Evolutionary conservation across 2,329 filamentous ascomycete species (phyloP).

Genomic region (Harringtonia aguacate): DNA sequence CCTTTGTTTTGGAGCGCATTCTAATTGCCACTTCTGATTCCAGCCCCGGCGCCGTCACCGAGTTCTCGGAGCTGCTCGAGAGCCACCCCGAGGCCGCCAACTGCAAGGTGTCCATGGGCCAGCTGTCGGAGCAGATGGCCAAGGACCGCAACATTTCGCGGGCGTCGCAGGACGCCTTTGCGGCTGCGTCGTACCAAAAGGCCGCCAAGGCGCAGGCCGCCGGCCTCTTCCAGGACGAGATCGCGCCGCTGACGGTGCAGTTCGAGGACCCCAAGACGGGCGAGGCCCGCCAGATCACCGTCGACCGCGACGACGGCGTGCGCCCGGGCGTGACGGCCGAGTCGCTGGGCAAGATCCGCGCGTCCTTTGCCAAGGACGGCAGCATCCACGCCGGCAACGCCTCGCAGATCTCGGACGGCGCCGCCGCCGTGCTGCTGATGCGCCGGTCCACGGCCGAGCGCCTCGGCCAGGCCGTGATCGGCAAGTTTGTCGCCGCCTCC

Average conservation of each 20-base stretch:
- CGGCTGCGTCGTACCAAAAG: conserved; percentile 86
- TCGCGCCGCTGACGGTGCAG: conserved; percentile 75
- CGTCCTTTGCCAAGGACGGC: conserved; percentile 85
- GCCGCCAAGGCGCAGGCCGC: conserved; percentile 72
- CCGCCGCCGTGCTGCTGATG: conserved; percentile 92
- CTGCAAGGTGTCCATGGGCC: conserved; percentile 97
- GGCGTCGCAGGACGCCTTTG: conserved; percentile 78
- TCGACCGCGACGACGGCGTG: conserved; percentile 79
- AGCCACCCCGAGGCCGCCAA: conserved; percentile 72
- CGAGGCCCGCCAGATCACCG: conserved; percentile 72
- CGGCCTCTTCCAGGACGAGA: conserved; percentile 90
- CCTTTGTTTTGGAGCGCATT: background rate
- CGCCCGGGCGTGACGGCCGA: conserved; percentile 77
- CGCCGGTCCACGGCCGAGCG: conserved; percentile 81
- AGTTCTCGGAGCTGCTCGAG: conserved; percentile 87
- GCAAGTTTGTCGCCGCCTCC: conserved; percentile 81
- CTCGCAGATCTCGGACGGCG: conserved; percentile 89
- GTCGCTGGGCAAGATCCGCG: conserved; percentile 79
- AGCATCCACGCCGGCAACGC: conserved; percentile 91
- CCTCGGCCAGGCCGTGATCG: conserved; percentile 79
- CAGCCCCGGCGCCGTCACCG: conserved; percentile 72
- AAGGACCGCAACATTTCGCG: conserved; percentile 68
- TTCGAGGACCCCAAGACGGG: conserved; percentile 85
- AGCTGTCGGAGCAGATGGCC: conserved; percentile 90
- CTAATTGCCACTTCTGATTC: background rate